phyloP scores from a whole-genome alignment of 169 alveolate species.

The Eimeria nieschulzi region DNA sequence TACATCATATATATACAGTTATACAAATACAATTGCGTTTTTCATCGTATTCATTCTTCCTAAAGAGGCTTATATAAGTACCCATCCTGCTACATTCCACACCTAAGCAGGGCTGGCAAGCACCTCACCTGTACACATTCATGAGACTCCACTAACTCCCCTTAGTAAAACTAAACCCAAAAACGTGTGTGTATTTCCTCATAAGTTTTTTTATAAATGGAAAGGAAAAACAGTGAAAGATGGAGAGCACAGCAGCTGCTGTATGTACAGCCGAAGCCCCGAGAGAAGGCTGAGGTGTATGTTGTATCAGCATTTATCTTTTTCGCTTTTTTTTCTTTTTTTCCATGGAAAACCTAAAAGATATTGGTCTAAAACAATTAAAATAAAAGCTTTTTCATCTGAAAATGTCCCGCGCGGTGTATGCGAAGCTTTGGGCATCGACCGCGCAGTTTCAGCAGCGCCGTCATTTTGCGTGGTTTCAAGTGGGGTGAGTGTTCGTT shows the following conservation, averaged over 20 bases:
- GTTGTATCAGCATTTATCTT: neutral
- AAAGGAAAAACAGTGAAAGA: neutral
- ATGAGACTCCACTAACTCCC: too few species aligned
- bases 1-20: too few species aligned
- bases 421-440: conserved; percentile 77
- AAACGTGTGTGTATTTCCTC: too few species aligned
- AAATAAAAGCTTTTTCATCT: neutral
- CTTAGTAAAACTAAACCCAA: too few species aligned
- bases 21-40: neutral
- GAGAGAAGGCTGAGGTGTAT: neutral
- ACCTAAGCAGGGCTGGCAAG: too few species aligned
- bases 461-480: conserved; percentile 73
- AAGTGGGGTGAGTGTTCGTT: conserved; percentile 58
- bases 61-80: too few species aligned
- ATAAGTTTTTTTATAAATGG: neutral
- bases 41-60: too few species aligned
- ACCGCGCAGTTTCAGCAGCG: conserved; percentile 74
- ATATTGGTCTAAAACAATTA: neutral
- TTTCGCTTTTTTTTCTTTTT: neutral
- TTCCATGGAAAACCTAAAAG: neutral
- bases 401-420: conserved; percentile 76
- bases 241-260: too few species aligned
- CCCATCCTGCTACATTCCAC: too few species aligned
- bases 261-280: conserved; percentile 23
- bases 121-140: too few species aligned